These are phyloP conservation scores for Musa schizocarpa DNA, from an alignment of 176 grass and related monocot genomes.

Conservation along the genomic window DNA sequence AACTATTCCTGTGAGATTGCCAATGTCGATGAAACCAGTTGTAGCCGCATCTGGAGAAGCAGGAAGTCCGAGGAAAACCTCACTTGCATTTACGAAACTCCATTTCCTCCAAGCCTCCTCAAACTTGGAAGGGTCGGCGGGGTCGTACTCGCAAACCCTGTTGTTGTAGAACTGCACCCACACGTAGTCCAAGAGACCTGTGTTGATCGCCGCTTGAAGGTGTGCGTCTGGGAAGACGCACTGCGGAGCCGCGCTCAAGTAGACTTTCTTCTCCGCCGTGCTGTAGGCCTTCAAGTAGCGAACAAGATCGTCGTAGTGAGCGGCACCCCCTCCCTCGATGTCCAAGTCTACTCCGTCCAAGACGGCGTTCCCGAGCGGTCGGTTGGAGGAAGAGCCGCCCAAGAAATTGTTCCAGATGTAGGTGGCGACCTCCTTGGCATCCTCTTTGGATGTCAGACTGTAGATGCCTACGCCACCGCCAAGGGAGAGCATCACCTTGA, in stretches of 20 bases:
- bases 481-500: no score
- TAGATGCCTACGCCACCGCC: no score
- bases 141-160: constrained; percentile 17
- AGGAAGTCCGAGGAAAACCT: constrained; percentile 46
- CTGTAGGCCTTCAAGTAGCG: constrained; percentile 28
- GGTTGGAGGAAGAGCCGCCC: constrained; percentile 12
- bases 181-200: constrained; percentile 51
- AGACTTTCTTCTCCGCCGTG: constrained; percentile 20
- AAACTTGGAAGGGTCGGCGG: constrained; percentile 20
- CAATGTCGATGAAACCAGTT: constrained; percentile 30
- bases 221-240: no score
- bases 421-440: constrained; percentile 28
- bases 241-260: constrained; percentile 52
- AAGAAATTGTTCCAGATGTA: constrained; percentile 63
- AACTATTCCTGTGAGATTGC: constrained; percentile 20
- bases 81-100: constrained; percentile 20
- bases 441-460: constrained; percentile 4
- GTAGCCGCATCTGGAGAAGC: constrained; percentile 20
- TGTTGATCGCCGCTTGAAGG: constrained; percentile 32
- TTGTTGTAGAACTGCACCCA: constrained; percentile 93
- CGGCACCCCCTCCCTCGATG: constrained; percentile 41
- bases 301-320: constrained; percentile 44
- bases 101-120: constrained; percentile 43
- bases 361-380: constrained; percentile 42
- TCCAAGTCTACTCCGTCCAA: constrained; percentile 64